These are phyloP conservation scores for Lactarius deliciosus DNA, from an alignment of 768 basidiomycete genomes.

Conservation along the genomic window DNA sequence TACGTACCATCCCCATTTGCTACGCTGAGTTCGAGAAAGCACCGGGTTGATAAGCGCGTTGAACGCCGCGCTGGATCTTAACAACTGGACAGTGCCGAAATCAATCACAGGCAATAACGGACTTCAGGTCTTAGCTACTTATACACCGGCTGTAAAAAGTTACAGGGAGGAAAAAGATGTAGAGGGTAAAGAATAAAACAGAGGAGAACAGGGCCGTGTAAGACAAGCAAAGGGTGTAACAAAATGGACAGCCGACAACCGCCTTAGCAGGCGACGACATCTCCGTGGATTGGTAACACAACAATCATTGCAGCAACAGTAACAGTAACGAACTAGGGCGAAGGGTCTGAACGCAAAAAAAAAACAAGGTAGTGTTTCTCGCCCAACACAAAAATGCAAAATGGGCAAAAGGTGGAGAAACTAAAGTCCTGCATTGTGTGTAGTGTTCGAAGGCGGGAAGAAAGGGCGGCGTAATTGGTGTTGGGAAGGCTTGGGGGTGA, in stretches of 20 bases:
- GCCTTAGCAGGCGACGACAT: constrained; percentile 14
- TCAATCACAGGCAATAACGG: constrained; percentile 2
- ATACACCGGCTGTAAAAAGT: constrained; percentile 23
- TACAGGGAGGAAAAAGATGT: constrained; percentile 20
- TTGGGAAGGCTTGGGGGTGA: neutral
- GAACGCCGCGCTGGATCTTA: neutral
- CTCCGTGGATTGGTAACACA: constrained; percentile 19
- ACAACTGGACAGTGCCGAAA: constrained; percentile 7
- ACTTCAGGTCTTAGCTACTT: constrained; percentile 17
- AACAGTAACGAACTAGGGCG: constrained; percentile 5
- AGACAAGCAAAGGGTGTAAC: constrained; percentile 7
- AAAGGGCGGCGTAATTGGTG: neutral
- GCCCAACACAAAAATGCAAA: constrained; percentile 14
- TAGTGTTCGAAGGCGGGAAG: neutral
- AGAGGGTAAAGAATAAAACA: neutral
- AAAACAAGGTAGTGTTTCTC: constrained; percentile 12
- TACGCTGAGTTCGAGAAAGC: neutral
- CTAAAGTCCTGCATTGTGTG: constrained; percentile 18
- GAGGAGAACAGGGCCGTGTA: constrained; percentile 2
- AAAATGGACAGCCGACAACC: constrained; percentile 5
- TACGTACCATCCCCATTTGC: neutral
- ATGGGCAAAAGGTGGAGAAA: neutral
- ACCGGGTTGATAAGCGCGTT: constrained; percentile 7
- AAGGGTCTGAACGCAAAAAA: neutral
- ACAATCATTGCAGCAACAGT: constrained; percentile 22